Conservation (phyloP, 169 alveolate genomes). For the Perkinsus olseni region DNA sequence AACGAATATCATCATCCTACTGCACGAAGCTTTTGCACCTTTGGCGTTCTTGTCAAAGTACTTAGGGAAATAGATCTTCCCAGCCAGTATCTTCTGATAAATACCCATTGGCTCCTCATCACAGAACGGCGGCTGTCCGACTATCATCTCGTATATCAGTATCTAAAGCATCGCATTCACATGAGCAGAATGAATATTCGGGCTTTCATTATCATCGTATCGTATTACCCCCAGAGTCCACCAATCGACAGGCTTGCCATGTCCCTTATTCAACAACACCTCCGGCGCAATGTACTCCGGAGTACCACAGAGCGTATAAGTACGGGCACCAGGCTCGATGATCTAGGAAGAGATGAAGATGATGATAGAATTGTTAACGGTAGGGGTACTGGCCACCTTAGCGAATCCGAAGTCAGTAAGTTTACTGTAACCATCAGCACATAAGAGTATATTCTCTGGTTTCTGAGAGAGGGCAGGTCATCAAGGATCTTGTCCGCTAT, state of each 20-base stretch:
- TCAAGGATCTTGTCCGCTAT: neutral
- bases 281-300: constrained; percentile 99
- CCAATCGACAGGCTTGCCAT: constrained; percentile 95
- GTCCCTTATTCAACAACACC: constrained; percentile 84
- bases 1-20: constrained; percentile 14
- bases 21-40: no score
- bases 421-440: constrained; percentile 91
- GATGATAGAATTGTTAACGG: neutral
- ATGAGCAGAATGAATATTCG: constrained; percentile 14
- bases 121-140: constrained; percentile 94
- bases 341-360: neutral
- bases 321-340: constrained; percentile 66
- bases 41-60: constrained; percentile 59
- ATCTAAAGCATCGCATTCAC: constrained; percentile 32
- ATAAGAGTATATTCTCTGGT: constrained; percentile 93
- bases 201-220: neutral
- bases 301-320: constrained; percentile 99
- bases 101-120: constrained; percentile 95
- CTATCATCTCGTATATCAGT: constrained; percentile 92
- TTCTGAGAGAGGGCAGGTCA: constrained; percentile 50
- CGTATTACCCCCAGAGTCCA: constrained; percentile 91
- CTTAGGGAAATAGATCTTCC: constrained; percentile 86
- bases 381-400: constrained; percentile 59
- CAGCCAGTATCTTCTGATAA: constrained; percentile 89
- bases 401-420: constrained; percentile 99